Evolutionary conservation across 305 asterid species (phyloP).

Genomic region (Lippia alba): DNA sequence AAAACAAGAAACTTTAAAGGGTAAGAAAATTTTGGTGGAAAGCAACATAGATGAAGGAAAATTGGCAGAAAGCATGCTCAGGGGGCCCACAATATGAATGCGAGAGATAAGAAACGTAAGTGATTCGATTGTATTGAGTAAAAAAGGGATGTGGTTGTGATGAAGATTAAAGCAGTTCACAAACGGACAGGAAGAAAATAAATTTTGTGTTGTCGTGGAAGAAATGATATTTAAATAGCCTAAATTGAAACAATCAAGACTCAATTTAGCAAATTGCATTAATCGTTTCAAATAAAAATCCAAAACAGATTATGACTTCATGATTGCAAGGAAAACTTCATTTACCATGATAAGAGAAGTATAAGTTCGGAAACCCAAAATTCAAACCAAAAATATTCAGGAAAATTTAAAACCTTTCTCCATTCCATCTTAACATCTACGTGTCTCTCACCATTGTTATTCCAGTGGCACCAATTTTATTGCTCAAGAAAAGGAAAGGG

Average conservation of each 20-base stretch:
- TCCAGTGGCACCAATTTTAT: slow-evolving; percentile 4
- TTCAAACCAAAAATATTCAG: slow-evolving; percentile 22
- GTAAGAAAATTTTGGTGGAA: slow-evolving; percentile 18
- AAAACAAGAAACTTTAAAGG: slow-evolving; percentile 21
- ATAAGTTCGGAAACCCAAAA: neutral
- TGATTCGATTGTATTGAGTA: slow-evolving; percentile 16
- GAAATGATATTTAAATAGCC: neutral
- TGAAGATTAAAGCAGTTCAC: neutral
- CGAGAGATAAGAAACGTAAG: slow-evolving; percentile 6
- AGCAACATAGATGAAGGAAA: slow-evolving; percentile 8
- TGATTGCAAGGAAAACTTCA: slow-evolving; percentile 18
- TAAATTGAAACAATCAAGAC: slow-evolving; percentile 13
- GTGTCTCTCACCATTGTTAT: slow-evolving; percentile 19
- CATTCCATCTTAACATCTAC: slow-evolving; percentile 14
- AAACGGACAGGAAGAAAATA: neutral
- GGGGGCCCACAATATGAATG: neutral
- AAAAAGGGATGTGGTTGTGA: slow-evolving; percentile 5
- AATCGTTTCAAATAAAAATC: slow-evolving; percentile 16
- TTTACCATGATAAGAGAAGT: slow-evolving; percentile 14
- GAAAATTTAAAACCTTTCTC: slow-evolving; percentile 5
- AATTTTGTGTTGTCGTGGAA: slow-evolving; percentile 11
- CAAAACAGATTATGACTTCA: slow-evolving; percentile 11
- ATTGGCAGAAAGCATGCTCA: neutral
- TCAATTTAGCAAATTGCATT: slow-evolving; percentile 14
- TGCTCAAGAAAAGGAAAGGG: slow-evolving; percentile 7